A percentile compares a stretch with the other conserved stretches of the same genome.
These are phyloP conservation scores for Neofusicoccum ribis DNA, from an alignment of 2,329 filamentous ascomycete species.

Conservation along the genomic window DNA sequence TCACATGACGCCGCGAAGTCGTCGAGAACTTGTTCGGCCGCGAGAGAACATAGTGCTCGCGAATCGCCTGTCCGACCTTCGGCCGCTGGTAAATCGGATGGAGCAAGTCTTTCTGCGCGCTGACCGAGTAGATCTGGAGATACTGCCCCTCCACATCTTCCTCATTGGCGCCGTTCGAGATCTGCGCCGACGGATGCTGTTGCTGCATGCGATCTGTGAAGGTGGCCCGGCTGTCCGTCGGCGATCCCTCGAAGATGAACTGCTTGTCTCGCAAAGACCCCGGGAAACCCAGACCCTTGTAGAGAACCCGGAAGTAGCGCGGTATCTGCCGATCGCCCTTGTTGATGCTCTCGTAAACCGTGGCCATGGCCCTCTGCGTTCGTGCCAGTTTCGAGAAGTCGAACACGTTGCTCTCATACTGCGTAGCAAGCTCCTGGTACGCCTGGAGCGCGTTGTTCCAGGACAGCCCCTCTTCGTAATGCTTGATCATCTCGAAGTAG, in stretches of 20 bases:
- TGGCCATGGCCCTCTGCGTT: slow-evolving; percentile 85
- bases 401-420: slow-evolving; percentile 87
- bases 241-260: slow-evolving; percentile 83
- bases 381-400: slow-evolving; percentile 91
- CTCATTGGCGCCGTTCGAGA: slow-evolving; percentile 67
- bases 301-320: slow-evolving; percentile 89
- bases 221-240: slow-evolving; percentile 72
- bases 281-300: slow-evolving; percentile 87
- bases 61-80: slow-evolving; percentile 76
- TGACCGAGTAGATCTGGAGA: slow-evolving; percentile 77
- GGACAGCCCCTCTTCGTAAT: slow-evolving; percentile 90
- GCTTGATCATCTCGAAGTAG: slow-evolving; percentile 92
- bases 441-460: slow-evolving; percentile 86
- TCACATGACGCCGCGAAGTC: slow-evolving; percentile 69
- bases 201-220: slow-evolving; percentile 93
- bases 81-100: slow-evolving; percentile 86
- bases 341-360: slow-evolving; percentile 83
- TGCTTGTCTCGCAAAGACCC: slow-evolving; percentile 80
- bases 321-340: slow-evolving; percentile 77
- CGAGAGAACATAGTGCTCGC: slow-evolving; percentile 82
- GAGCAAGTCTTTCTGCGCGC: slow-evolving; percentile 74
- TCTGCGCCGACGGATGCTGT: slow-evolving; percentile 81
- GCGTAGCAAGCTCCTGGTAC: slow-evolving; percentile 86
- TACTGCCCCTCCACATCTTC: slow-evolving; percentile 91
- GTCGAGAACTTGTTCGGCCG: slow-evolving; percentile 78